Percentiles rank a stretch among this genome's conserved stretches.
Evolutionary conservation across 2,329 filamentous ascomycete species (phyloP).

Genomic region (Samsoniella hepiali): DNA sequence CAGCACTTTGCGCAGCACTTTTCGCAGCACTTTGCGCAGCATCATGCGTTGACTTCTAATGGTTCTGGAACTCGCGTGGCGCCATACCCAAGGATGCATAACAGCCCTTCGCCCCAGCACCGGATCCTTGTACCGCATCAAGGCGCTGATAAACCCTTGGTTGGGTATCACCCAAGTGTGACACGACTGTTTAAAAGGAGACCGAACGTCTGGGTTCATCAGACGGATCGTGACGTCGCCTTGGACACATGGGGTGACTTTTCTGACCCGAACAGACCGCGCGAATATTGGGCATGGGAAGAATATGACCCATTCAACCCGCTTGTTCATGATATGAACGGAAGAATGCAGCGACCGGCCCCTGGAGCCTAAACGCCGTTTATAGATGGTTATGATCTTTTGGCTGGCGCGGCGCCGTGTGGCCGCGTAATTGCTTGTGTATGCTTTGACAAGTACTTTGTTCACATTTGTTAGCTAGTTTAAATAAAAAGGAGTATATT

Average conservation of each 20-base stretch:
- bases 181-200: constrained; percentile 23
- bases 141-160: constrained; percentile 22
- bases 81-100: constrained; percentile 13
- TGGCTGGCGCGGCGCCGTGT: background rate
- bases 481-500: background rate
- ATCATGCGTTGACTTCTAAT: background rate
- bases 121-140: background rate
- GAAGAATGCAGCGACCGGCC: background rate
- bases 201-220: constrained; percentile 24
- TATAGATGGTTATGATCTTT: background rate
- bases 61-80: background rate
- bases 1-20: background rate
- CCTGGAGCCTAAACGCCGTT: background rate
- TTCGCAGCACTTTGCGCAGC: background rate
- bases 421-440: background rate
- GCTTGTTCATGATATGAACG: constrained; percentile 1
- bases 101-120: background rate
- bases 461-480: constrained; percentile 1
- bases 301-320: constrained; percentile 14
- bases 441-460: background rate
- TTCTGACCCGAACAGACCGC: background rate
- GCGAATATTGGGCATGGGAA: constrained; percentile 15
- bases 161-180: constrained; percentile 23
- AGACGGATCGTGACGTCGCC: constrained; percentile 6
- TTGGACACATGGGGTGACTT: constrained; percentile 28